These are phyloP conservation scores for Wickerhamiella dianesei DNA, from an alignment of 805 yeast species.

Conservation along the genomic window DNA sequence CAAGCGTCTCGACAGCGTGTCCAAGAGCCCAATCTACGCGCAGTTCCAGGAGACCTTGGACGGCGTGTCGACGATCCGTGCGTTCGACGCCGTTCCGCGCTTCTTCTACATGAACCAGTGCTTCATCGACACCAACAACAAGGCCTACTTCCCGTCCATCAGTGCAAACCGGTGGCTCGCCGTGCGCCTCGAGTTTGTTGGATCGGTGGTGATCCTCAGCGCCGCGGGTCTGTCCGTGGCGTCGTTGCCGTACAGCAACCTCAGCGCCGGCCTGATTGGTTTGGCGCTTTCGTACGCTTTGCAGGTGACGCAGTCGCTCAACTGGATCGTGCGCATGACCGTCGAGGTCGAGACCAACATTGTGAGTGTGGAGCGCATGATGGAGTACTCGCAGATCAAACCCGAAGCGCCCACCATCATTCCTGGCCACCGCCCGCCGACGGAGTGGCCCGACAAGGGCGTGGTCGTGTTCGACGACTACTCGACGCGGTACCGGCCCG, in stretches of 20 bases:
- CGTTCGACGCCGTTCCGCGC: slow-evolving; percentile 53
- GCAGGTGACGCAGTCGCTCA: slow-evolving; percentile 82
- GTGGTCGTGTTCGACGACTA: slow-evolving; percentile 53
- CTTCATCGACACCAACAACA: slow-evolving; percentile 70
- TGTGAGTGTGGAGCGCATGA: slow-evolving; percentile 88
- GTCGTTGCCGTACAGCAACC: slow-evolving; percentile 49
- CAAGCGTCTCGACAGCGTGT: slow-evolving; percentile 54
- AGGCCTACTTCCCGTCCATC: slow-evolving; percentile 83
- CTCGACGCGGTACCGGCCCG: slow-evolving; percentile 73
- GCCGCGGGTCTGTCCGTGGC: slow-evolving; percentile 73
- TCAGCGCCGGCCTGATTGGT: slow-evolving; percentile 89
- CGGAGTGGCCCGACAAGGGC: slow-evolving; percentile 63
- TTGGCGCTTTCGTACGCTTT: slow-evolving; percentile 84
- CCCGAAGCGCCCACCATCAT: slow-evolving; percentile 76
- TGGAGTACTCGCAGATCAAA: slow-evolving; percentile 66
- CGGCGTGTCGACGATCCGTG: slow-evolving; percentile 68
- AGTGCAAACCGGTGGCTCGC: slow-evolving; percentile 97
- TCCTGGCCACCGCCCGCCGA: slow-evolving; percentile 52
- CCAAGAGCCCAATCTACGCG: slow-evolving; percentile 67
- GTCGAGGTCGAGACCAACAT: slow-evolving; percentile 96
- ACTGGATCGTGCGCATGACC: slow-evolving; percentile 98
- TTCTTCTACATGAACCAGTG: slow-evolving; percentile 42
- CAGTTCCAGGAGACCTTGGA: slow-evolving; percentile 68
- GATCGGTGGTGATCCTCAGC: slow-evolving; percentile 74
- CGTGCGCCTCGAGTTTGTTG: slow-evolving; percentile 80